Percentiles rank a stretch among this genome's conserved stretches.
Evolutionary conservation across 345 rosid species (phyloP).

Genomic region (Carallia pectinifolia): DNA sequence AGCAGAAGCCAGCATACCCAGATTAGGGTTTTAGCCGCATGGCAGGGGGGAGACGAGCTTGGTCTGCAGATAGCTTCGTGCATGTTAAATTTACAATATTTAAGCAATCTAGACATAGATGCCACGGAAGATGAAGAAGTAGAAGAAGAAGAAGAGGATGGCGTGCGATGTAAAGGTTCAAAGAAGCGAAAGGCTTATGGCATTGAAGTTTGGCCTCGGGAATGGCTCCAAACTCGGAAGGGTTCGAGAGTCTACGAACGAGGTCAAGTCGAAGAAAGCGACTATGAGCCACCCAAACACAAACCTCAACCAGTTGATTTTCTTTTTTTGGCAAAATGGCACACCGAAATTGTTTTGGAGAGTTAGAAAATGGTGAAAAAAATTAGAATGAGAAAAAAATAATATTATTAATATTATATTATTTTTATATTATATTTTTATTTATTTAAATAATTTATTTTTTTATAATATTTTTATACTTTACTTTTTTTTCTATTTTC

Average conservation of each 20-base stretch:
- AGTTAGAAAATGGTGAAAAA: no score
- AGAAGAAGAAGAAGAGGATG: neutral
- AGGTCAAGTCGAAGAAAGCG: conserved; percentile 22
- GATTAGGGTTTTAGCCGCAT: conserved; percentile 33
- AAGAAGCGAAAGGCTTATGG: neutral
- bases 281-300: no score
- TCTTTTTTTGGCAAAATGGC: no score
- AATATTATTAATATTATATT: no score
- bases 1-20: conserved; percentile 45
- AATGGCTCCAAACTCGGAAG: conserved; percentile 13
- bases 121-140: conserved; percentile 63
- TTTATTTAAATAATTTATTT: no score
- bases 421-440: no score
- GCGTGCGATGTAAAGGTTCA: neutral
- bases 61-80: conserved; percentile 25
- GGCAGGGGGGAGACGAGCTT: conserved; percentile 23
- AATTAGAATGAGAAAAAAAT: no score
- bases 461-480: no score
- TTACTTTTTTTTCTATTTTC: no score
- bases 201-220: neutral
- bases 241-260: neutral
- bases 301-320: neutral
- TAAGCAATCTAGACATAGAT: conserved; percentile 54
- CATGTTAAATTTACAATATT: conserved; percentile 43
- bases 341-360: no score